Evolutionary conservation across 129 eudicot species (phyloP).

Genomic region (Centella asiatica): DNA sequence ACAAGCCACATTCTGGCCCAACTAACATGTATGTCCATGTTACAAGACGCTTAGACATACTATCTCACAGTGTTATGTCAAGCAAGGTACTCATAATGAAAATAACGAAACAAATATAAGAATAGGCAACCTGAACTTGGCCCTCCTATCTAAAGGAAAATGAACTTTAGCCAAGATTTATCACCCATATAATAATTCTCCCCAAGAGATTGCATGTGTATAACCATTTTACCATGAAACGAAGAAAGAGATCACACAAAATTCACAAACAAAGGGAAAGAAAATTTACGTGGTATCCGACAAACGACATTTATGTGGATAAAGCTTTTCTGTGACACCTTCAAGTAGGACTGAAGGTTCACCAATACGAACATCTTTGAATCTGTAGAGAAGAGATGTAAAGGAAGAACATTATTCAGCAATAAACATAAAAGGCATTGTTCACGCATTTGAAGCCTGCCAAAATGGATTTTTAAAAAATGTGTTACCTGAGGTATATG

Average conservation of each 20-base stretch:
- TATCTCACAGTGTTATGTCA: no score
- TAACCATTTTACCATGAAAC: no score
- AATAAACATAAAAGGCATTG: background rate
- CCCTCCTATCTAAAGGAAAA: no score
- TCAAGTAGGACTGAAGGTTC: constrained; percentile 49
- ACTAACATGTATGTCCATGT: no score
- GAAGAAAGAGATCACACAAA: background rate
- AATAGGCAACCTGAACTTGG: no score
- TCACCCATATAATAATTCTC: no score
- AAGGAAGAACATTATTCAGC: background rate
- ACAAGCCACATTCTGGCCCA: no score
- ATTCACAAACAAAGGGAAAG: background rate
- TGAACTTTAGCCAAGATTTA: no score
- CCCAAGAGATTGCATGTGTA: background rate
- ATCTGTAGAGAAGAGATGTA: constrained; percentile 37
- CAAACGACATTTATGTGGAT: constrained; percentile 73
- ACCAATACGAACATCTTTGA: constrained; percentile 62
- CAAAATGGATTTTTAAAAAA: background rate
- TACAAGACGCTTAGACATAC: no score
- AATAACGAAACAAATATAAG: no score
- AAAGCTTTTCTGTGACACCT: constrained; percentile 33
- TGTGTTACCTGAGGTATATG: constrained; percentile 52
- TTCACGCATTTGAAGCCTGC: background rate
- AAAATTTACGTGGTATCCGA: constrained; percentile 63
- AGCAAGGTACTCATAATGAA: no score